These are phyloP conservation scores for Aegilops longissima DNA, from an alignment of 176 grass and related monocot genomes.

Conservation along the genomic window DNA sequence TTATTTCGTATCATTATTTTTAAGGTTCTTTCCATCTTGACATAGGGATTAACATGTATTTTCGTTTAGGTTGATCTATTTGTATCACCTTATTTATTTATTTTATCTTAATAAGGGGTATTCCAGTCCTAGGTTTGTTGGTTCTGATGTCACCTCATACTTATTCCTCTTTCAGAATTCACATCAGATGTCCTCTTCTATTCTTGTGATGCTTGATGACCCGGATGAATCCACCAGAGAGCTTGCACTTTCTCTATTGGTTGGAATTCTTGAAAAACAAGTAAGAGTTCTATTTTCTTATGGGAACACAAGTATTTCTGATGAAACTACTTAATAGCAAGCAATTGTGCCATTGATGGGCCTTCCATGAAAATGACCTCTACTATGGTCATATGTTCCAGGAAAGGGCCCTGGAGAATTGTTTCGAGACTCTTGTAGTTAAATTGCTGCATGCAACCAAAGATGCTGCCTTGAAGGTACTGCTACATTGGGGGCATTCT, in stretches of 20 bases:
- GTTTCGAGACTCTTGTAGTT: conserved; percentile 63
- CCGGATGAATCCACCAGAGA: conserved; percentile 61
- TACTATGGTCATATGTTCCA: conserved; percentile 36
- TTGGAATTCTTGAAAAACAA: conserved; percentile 80
- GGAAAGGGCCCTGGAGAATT: conserved; percentile 71
- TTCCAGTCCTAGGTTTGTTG: conserved; percentile 4
- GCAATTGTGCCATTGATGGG: conserved; percentile 14
- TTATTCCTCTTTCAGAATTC: conserved; percentile 48
- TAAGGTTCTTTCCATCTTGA: conserved; percentile 27
- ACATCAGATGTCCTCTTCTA: conserved; percentile 63
- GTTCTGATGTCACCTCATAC: background rate
- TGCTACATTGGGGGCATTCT: background rate
- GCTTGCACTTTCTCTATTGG: conserved; percentile 68
- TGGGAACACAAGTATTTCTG: background rate
- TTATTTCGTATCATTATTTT: conserved; percentile 19
- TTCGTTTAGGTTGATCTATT: conserved; percentile 36
- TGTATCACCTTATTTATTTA: background rate
- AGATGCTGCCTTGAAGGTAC: conserved; percentile 78
- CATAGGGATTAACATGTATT: background rate
- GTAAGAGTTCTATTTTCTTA: conserved; percentile 29
- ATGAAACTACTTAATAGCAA: background rate
- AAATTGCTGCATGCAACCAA: conserved; percentile 83
- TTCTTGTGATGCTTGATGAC: conserved; percentile 78
- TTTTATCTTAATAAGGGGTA: conserved; percentile 9
- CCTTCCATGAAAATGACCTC: conserved; percentile 34